A percentile compares a stretch with the other conserved stretches of the same genome.
Evolutionary conservation across 1,284 basidiomycete genomes (phyloP).

Genomic region (Ceratobasidium sp.): DNA sequence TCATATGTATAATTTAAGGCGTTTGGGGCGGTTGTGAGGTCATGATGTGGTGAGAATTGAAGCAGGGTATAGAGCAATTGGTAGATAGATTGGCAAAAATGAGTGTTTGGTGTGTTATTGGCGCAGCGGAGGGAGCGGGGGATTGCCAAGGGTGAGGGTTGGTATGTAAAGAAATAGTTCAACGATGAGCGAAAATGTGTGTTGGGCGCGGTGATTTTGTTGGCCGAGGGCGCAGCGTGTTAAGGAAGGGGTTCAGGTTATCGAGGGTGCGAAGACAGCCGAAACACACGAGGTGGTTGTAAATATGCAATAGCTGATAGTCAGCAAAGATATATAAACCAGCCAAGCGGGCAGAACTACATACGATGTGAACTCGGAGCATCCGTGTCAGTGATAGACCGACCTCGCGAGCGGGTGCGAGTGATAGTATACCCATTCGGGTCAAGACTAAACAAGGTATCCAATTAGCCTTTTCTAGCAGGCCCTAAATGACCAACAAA

Average conservation of each 20-base stretch:
- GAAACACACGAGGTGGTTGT: neutral
- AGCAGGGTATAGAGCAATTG: neutral
- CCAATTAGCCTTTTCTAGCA: neutral
- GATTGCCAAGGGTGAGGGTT: neutral
- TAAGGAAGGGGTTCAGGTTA: neutral
- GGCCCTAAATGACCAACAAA: no score
- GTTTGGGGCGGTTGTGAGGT: no score
- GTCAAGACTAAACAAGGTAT: neutral
- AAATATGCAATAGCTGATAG: neutral
- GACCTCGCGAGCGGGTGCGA: constrained; percentile 7
- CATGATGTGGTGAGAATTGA: no score
- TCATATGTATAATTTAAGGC: neutral
- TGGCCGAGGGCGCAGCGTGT: neutral
- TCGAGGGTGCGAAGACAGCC: neutral
- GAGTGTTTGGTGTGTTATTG: no score
- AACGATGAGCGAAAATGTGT: neutral
- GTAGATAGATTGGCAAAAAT: neutral
- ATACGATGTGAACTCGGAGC: constrained; percentile 12
- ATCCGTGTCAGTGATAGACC: constrained; percentile 11
- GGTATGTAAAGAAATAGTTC: neutral
- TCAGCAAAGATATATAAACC: neutral
- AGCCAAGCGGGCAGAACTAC: neutral
- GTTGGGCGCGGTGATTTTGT: neutral
- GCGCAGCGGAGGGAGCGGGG: neutral
- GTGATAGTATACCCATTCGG: neutral